A percentile compares a stretch with the other conserved stretches of the same genome.
These are phyloP conservation scores for Elasticomyces elasticus DNA, from an alignment of 495 filamentous ascomycete species.

Conservation along the genomic window DNA sequence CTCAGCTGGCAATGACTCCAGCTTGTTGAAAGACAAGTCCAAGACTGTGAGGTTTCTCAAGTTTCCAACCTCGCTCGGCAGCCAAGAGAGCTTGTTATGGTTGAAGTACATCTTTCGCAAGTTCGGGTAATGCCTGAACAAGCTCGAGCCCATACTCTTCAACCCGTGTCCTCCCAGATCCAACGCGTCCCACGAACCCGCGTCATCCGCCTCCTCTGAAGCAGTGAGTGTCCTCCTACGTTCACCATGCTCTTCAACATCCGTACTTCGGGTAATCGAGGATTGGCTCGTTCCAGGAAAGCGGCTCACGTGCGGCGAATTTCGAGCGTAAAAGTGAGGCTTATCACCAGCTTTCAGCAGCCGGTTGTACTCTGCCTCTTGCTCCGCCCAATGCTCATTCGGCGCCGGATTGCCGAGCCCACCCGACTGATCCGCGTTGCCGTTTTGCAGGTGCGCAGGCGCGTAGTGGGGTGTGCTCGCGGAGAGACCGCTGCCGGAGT, in stretches of 20 bases:
- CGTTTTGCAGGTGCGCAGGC: conserved; percentile 64
- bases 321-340: conserved; percentile 56
- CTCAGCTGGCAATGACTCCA: conserved; percentile 76
- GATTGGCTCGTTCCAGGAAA: conserved; percentile 28
- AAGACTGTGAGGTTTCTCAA: conserved; percentile 68
- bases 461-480: conserved; percentile 68
- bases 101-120: conserved; percentile 83
- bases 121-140: conserved; percentile 76
- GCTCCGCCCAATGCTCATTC: conserved; percentile 81
- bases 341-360: conserved; percentile 34
- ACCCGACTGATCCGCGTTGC: conserved; percentile 47
- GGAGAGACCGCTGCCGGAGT: conserved; percentile 63
- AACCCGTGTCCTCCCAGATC: conserved; percentile 92
- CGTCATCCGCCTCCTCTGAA: conserved; percentile 39
- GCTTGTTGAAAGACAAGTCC: conserved; percentile 78
- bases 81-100: conserved; percentile 69
- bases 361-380: conserved; percentile 66
- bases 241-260: conserved; percentile 50
- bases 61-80: conserved; percentile 69
- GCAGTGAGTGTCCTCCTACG: conserved; percentile 47
- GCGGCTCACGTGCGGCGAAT: conserved; percentile 32
- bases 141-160: conserved; percentile 59
- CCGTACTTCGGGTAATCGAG: conserved; percentile 54
- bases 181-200: conserved; percentile 81
- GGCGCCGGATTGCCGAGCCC: conserved; percentile 46